Base-by-base conservation (phyloP, 352 stramenopile genomes). In the Phytopythium aichiense region DNA sequence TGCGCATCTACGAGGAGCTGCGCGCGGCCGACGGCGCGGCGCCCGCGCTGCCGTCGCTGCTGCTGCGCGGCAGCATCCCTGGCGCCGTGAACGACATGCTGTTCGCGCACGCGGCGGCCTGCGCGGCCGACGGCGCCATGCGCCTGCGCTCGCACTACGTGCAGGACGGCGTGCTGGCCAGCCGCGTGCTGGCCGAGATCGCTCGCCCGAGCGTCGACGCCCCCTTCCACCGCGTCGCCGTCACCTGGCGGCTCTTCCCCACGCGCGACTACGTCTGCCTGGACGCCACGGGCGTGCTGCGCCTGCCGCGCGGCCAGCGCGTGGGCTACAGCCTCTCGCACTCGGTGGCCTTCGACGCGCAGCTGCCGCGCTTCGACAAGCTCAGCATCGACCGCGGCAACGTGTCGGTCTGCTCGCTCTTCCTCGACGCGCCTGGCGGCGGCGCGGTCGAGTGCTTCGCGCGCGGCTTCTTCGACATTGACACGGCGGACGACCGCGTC, bases 241-340 rank as follows among this genome's bases (percentile, higher is more conserved):
- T 87, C 57, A 84, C 79, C 38, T 84, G 77, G 73, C 54, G 67
- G 40, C 63, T 73, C 16, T 68, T 68, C 59, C 65, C 73, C 33
- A 71, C 60, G 25, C 74, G 79, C 12, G 76, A 88, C 59, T 72
- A 74, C 25, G 62, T 88, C 2, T 64, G 65, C 23, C 35, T 84
- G 40, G 56, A 74, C 56, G 66, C 68, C 33, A 74, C 71, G 4
- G 73, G 73, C 12, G 69, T 76, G 40, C 57, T 64, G 33, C 71
- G 53, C 7, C 65, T 70, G 7, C 68, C 69, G 0, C 58, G 59
- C 2, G 76, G 76, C 8, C 74, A 88, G 56, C 68, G 60, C 18
- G 63, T 87, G n/a, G 76, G 76, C 40, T 74, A 84, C 55, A 64
- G 52, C 18, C 30, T 85, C 28, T 66, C 59, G 28, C 79, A 88